Evolutionary conservation across 805 yeast genomes (phyloP).

Genomic region (Yarrowia sp.): DNA sequence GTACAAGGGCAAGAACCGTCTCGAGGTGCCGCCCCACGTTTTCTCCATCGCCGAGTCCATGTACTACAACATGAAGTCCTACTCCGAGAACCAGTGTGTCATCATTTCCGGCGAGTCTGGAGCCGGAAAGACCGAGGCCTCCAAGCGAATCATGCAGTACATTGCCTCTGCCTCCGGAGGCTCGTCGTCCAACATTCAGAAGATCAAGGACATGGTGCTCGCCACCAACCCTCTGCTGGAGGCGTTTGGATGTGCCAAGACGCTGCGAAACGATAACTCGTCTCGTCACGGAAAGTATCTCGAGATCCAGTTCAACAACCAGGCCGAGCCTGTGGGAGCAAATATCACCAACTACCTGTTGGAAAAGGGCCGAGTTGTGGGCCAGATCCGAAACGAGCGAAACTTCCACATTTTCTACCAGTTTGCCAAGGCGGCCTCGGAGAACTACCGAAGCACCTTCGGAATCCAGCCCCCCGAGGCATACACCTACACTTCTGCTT

Average conservation of each 20-base stretch:
- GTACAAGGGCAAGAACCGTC: slow-evolving; percentile 88
- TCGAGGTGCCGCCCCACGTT: slow-evolving; percentile 97
- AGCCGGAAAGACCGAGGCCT: slow-evolving; percentile 98
- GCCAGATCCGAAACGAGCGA: slow-evolving; percentile 89
- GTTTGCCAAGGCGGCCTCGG: slow-evolving; percentile 89
- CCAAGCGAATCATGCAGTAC: slow-evolving; percentile 97
- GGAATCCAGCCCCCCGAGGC: slow-evolving; percentile 96
- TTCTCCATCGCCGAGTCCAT: slow-evolving; percentile 96
- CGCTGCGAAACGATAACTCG: slow-evolving; percentile 85
- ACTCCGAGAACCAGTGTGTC: slow-evolving; percentile 94
- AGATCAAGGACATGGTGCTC: slow-evolving; percentile 94
- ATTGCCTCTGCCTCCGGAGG: slow-evolving; percentile 84
- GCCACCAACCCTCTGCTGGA: slow-evolving; percentile 95
- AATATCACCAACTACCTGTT: slow-evolving; percentile 92
- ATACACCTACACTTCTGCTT: slow-evolving; percentile 84
- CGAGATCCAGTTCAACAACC: slow-evolving; percentile 83
- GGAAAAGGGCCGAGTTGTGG: slow-evolving; percentile 96
- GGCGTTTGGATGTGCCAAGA: slow-evolving; percentile 93
- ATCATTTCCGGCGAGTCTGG: slow-evolving; percentile 98
- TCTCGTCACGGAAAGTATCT: slow-evolving; percentile 93
- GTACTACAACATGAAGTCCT: slow-evolving; percentile 94
- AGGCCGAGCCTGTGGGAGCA: slow-evolving; percentile 90
- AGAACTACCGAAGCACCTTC: slow-evolving; percentile 76
- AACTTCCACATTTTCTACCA: slow-evolving; percentile 98
- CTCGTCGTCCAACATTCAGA: slow-evolving; percentile 69